Conservation (phyloP, 2,329 filamentous ascomycete species). For the Fusarium sublunatum region DNA sequence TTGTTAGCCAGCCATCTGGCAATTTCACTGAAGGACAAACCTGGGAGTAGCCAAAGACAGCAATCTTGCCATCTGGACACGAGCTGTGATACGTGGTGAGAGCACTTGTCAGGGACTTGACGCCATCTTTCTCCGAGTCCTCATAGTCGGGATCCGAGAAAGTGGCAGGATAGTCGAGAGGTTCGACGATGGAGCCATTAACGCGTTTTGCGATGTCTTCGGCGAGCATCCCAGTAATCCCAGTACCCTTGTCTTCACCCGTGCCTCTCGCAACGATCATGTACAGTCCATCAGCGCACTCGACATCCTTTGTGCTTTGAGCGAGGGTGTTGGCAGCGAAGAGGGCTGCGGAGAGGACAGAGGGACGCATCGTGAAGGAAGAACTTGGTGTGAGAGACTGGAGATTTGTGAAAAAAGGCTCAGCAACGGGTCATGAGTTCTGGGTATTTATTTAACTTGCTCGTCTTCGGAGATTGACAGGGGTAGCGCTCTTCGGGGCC, state of each 20-base stretch:
- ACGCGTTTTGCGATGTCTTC: constrained; percentile 49
- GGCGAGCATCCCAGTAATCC: constrained; percentile 50
- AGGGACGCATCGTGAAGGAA: constrained; percentile 34
- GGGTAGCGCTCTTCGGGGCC: constrained; percentile 17
- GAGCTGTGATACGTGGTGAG: constrained; percentile 49
- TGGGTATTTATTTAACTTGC: constrained; percentile 24
- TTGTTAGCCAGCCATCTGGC: neutral
- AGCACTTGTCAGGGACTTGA: constrained; percentile 46
- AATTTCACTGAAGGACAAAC: constrained; percentile 26
- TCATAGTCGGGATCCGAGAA: constrained; percentile 49
- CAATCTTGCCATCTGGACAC: constrained; percentile 56
- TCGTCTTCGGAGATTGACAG: constrained; percentile 16
- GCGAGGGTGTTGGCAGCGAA: constrained; percentile 41
- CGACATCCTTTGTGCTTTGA: constrained; percentile 29
- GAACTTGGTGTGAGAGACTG: neutral
- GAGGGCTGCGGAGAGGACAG: constrained; percentile 39
- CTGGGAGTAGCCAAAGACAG: constrained; percentile 57
- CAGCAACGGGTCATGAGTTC: neutral
- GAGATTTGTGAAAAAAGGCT: neutral
- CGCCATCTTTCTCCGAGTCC: constrained; percentile 52
- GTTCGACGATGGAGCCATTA: constrained; percentile 50
- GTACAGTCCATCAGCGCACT: constrained; percentile 54
- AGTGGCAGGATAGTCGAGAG: constrained; percentile 55
- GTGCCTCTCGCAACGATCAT: constrained; percentile 56
- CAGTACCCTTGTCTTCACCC: constrained; percentile 50